Evolutionary conservation across 2,329 filamentous ascomycete species (phyloP).

Genomic region (Aureobasidium uvarum): DNA sequence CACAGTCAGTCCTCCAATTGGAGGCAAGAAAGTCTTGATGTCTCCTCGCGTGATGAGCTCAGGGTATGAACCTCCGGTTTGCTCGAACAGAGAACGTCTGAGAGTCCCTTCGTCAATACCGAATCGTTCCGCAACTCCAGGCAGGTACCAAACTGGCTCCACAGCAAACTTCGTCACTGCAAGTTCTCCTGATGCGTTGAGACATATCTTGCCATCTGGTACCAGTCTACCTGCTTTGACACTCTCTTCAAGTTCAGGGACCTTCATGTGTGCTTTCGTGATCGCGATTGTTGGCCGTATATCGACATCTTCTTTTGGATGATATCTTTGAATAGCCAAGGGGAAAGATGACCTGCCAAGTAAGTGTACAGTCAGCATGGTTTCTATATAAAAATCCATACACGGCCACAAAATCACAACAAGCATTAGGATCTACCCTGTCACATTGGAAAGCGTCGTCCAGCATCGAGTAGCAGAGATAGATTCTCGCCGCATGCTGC

Average conservation of each 20-base stretch:
- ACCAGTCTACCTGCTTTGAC: slow-evolving; percentile 73
- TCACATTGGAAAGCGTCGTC: not conserved
- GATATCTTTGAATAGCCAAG: slow-evolving; percentile 76
- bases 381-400: not conserved
- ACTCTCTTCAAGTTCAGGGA: slow-evolving; percentile 91
- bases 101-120: slow-evolving; percentile 91
- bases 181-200: slow-evolving; percentile 82
- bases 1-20: slow-evolving; percentile 91
- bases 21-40: slow-evolving; percentile 92
- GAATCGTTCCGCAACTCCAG: slow-evolving; percentile 78
- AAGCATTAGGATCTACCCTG: not conserved
- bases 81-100: slow-evolving; percentile 84
- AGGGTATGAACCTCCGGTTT: slow-evolving; percentile 93
- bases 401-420: not conserved
- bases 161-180: slow-evolving; percentile 96
- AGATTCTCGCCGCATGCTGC: not conserved
- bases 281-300: slow-evolving; percentile 89
- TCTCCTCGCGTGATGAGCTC: slow-evolving; percentile 93
- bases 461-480: not conserved
- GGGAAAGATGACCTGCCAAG: slow-evolving; percentile 65
- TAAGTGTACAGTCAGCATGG: not conserved
- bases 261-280: slow-evolving; percentile 90
- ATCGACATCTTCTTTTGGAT: slow-evolving; percentile 77
- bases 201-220: slow-evolving; percentile 82
- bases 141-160: slow-evolving; percentile 70